Base-by-base conservation (phyloP, 257 asterid genomes). In the Nicotiana knightiana region DNA sequence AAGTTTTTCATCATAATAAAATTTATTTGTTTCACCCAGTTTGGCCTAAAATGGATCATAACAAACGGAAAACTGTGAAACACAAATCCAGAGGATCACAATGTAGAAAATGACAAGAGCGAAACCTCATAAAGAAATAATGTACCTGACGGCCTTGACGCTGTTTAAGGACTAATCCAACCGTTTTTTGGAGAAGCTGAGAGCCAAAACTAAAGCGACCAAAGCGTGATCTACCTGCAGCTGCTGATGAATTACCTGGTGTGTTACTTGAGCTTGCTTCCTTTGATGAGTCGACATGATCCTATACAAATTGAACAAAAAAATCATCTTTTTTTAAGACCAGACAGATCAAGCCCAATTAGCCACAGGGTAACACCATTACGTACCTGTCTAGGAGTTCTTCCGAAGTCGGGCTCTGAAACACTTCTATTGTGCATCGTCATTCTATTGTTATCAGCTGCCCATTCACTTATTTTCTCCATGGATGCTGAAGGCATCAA, bases 351-450 rank as follows among this genome's bases (percentile, higher is more conserved):
- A 35, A 6, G 51, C 13, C 26, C 24, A 33, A 35, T 17, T 35
- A n/a, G 53, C 17, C 68, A 79, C 35, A 28, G 73, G 66, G 54
- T 67, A 84, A 12, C 59, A 57, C 62, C 54, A 61, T 62, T 80
- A 85, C 86, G 80, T 83, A 95, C 99, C 99, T 95, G 96, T 88
- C 86, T 88, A 61, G 97, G 97, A 88, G 89, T 93, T 89, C 97
- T 91, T 65, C 99, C 98, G 59, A 95, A 90, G 89, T 95, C 95
- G 13, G 99, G 99, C 90, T 95, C 99, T 48, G 99, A 95, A 84
- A 90, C 91, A 89, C 99, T 95, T 89, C 99, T 87, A 62, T 91
- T 87, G 82, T 95, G 98, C 91, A 85, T 89, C 1, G 86, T 54
- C 91, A 54, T 93, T 87, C 86, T 85, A 84, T 67, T 90, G 79